Evolutionary conservation across 73 alveolate genomes (phyloP), one percentile per base, ranked within the genome.

Genomic region (Paramecium caudatum): DNA sequence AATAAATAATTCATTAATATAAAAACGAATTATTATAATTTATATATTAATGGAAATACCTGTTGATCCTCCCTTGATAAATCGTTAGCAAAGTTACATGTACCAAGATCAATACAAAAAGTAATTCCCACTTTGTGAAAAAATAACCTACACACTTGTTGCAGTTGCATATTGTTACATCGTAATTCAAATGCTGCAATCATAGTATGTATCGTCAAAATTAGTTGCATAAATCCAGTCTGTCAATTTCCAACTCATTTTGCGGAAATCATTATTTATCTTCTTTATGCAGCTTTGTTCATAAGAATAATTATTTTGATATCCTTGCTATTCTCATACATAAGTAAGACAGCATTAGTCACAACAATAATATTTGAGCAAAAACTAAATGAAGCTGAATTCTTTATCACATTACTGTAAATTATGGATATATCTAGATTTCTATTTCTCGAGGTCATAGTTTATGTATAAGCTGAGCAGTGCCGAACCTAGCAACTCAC

Each of bases 371-470:
- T 65, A 25, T 32, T 65, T 33, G 83, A 65, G 34, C 34, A 65
- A 43, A 65, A 65, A 65, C 15, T 65, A 36, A 65, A 33, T 30
- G 83, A 65, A 32, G 83, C 83, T n/a, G 83, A 65, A 36, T 65
- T 65, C 33, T 65, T 65, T 33, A 33, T 65, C 8, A 65, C 83
- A 3, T 25, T 65, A 30, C 50, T 65, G 83, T 65, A 65, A 3
- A 65, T 33, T 12, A 65, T n/a, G 10, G 10, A 13, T 33, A 25
- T 32, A 32, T 17, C 27, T 65, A 65, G 83, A 10, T 30, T 30
- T 30, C 19, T 36, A 43, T 30, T 36, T n/a, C 25, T 65, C 39
- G 27, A 33, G 4, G 15, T 65, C 1, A 13, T 65, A 13, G 16
- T 65, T 16, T 65, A 65, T 33, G 34, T 65, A 10, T 13, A n/a